Evolutionary conservation across 371 early-diverging fungal species (phyloP).

Genomic region (Mucor sp.): DNA sequence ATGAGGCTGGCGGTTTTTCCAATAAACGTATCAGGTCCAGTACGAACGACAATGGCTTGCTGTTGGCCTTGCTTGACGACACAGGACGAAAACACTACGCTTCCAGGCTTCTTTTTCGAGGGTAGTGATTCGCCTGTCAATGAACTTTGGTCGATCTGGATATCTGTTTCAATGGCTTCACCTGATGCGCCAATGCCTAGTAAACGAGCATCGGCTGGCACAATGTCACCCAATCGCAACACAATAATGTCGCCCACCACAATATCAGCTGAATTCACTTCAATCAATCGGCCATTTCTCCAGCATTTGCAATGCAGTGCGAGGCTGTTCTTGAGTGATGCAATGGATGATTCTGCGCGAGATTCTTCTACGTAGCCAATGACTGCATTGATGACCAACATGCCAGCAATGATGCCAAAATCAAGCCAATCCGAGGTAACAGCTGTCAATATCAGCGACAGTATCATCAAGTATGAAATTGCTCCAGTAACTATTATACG

Average conservation of each 20-base stretch:
- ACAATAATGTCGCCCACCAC: constrained; percentile 91
- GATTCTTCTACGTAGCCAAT: constrained; percentile 91
- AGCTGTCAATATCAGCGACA: constrained; percentile 75
- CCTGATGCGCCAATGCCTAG: constrained; percentile 85
- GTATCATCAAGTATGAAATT: constrained; percentile 87
- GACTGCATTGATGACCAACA: constrained; percentile 84
- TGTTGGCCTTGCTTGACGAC: constrained; percentile 87
- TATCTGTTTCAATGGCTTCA: constrained; percentile 68
- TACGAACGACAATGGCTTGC: constrained; percentile 83
- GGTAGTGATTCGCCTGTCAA: constrained; percentile 94
- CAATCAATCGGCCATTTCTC: constrained; percentile 77
- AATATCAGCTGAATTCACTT: constrained; percentile 74
- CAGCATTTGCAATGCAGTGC: constrained; percentile 79
- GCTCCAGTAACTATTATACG: constrained; percentile 78
- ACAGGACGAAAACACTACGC: constrained; percentile 82
- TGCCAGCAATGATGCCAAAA: constrained; percentile 82
- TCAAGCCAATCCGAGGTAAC: constrained; percentile 82
- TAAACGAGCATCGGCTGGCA: constrained; percentile 89
- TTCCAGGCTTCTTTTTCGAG: constrained; percentile 76
- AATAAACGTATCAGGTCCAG: constrained; percentile 89
- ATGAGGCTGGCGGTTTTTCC: constrained; percentile 93
- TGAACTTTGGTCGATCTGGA: constrained; percentile 93
- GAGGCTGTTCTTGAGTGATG: constrained; percentile 85
- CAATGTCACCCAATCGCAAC: constrained; percentile 89
- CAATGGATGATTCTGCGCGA: constrained; percentile 86